Evolutionary conservation across 2,329 filamentous ascomycete genomes (phyloP).

Genomic region (Geosmithia flava): DNA sequence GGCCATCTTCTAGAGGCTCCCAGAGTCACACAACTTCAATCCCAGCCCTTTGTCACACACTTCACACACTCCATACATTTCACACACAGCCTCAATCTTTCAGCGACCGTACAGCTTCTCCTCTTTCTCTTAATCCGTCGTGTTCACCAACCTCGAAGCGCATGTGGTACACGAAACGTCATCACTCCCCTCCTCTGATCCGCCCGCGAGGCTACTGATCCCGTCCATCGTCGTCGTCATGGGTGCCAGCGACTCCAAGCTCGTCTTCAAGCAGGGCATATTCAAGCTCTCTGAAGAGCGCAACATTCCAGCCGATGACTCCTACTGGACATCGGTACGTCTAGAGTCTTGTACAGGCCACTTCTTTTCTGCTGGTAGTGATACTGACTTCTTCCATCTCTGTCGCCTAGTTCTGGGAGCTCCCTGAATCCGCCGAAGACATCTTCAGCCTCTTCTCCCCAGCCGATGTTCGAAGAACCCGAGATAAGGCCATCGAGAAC

Average conservation of each 20-base stretch:
- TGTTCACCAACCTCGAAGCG: background rate
- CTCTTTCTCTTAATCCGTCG: background rate
- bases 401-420: constrained; percentile 72
- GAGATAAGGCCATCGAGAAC: constrained; percentile 76
- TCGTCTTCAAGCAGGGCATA: constrained; percentile 97
- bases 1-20: no score
- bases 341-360: background rate
- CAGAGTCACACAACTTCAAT: no score
- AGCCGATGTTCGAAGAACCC: constrained; percentile 74
- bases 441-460: constrained; percentile 93
- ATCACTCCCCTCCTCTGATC: background rate
- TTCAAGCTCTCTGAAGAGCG: constrained; percentile 90
- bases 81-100: background rate
- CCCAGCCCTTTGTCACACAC: background rate
- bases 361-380: background rate
- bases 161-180: background rate
- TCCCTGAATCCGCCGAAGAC: constrained; percentile 90
- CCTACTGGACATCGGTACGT: constrained; percentile 84
- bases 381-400: background rate
- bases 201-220: background rate
- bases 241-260: constrained; percentile 97
- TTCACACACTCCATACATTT: background rate
- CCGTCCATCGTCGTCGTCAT: constrained; percentile 31
- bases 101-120: background rate
- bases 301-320: constrained; percentile 75